Conservation (phyloP, 495 filamentous ascomycete species). For the Aspergillus haitiensis region DNA sequence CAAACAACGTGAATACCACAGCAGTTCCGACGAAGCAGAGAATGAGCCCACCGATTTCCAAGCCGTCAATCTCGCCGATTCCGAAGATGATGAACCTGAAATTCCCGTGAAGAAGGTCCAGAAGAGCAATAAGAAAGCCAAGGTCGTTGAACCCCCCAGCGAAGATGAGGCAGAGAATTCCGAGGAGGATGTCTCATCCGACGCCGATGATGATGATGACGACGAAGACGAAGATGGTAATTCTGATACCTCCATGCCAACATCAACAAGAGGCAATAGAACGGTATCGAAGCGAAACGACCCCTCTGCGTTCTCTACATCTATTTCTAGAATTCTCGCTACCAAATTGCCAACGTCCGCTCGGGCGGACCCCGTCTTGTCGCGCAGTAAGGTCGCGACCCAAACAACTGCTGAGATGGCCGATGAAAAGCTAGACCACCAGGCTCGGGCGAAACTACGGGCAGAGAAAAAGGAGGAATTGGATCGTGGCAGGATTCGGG, state of each 20-base stretch:
- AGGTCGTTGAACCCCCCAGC: conserved; percentile 21
- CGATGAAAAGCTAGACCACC: conserved; percentile 74
- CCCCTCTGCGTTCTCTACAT: conserved; percentile 82
- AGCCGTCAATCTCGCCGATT: conserved; percentile 67
- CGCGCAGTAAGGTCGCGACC: conserved; percentile 69
- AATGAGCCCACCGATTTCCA: conserved; percentile 50
- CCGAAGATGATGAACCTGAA: conserved; percentile 55
- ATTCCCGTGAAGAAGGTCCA: conserved; percentile 31
- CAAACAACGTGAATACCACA: conserved; percentile 70
- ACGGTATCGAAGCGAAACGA: conserved; percentile 74
- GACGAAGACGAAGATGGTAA: conserved; percentile 30
- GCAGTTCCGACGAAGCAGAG: conserved; percentile 62
- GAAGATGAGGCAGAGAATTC: conserved; percentile 40
- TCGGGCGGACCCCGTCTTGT: conserved; percentile 83
- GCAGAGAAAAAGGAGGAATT: conserved; percentile 77
- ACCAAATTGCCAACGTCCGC: conserved; percentile 80
- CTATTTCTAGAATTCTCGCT: conserved; percentile 84
- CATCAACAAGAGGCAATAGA: conserved; percentile 27
- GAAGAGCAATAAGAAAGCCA: conserved; percentile 19
- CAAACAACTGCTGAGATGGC: conserved; percentile 63
- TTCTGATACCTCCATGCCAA: conserved; percentile 27
- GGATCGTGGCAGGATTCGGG: conserved; percentile 84
- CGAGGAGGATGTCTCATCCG: conserved; percentile 38
- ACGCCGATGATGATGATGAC: conserved; percentile 30
- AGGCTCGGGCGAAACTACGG: conserved; percentile 73